A percentile compares a stretch with the other conserved stretches of the same genome.
Conservation (phyloP, 192 early-diverging fungal genomes). For the Coemansia sp. region DNA sequence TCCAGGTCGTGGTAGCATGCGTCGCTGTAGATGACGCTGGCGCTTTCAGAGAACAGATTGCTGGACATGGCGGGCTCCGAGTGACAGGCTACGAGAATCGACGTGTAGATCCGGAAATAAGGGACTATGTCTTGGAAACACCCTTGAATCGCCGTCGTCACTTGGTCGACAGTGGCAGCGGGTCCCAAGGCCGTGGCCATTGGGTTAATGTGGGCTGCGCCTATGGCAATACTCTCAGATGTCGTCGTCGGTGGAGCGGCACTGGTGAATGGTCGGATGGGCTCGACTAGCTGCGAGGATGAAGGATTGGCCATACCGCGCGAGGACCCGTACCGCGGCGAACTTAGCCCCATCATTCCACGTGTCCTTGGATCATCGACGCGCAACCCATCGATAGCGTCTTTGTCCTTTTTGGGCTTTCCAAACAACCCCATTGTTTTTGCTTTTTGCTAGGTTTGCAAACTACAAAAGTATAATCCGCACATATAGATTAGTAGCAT, state of each 20-base stretch:
- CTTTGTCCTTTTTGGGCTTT: slow-evolving; percentile 34
- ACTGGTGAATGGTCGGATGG: neutral
- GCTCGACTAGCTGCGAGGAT: neutral
- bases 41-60: slow-evolving; percentile 35
- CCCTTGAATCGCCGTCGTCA: slow-evolving; percentile 20
- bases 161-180: slow-evolving; percentile 29
- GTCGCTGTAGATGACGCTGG: slow-evolving; percentile 47
- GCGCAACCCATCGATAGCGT: neutral
- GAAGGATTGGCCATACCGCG: neutral
- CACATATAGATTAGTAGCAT: neutral
- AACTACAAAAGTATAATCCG: neutral
- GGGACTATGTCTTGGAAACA: slow-evolving; percentile 34
- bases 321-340: slow-evolving; percentile 4
- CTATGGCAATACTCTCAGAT: neutral
- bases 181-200: slow-evolving; percentile 6
- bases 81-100: slow-evolving; percentile 46
- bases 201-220: neutral
- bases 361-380: neutral
- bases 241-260: neutral
- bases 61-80: slow-evolving; percentile 32
- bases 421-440: slow-evolving; percentile 40
- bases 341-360: neutral
- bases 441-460: too few relatives aligned
- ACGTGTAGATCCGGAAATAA: slow-evolving; percentile 50
- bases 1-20: slow-evolving; percentile 54